Conservation (phyloP, 1,139 yeast species). For the Diutina ranongensis region DNA sequence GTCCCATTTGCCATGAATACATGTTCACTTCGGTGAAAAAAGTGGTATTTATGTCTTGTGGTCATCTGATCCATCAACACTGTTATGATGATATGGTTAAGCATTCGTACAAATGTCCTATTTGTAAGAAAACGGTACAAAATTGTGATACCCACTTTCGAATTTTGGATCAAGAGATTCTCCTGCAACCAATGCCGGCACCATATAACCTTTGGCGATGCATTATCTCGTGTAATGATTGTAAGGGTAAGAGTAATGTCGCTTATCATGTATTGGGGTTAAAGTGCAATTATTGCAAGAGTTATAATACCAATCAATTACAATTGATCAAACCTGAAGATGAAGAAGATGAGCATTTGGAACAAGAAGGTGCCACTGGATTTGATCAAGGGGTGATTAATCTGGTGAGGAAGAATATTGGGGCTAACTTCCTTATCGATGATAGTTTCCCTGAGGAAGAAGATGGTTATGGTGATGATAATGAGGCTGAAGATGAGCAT, state of each 20-base stretch:
- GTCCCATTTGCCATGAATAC: slow-evolving; percentile 89
- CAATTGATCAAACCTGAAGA: slow-evolving; percentile 49
- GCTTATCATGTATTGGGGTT: slow-evolving; percentile 77
- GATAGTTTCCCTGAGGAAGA: slow-evolving; percentile 11
- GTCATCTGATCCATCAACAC: slow-evolving; percentile 82
- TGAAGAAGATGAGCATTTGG: slow-evolving; percentile 19
- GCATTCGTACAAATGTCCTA: slow-evolving; percentile 82
- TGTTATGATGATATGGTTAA: slow-evolving; percentile 74
- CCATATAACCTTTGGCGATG: slow-evolving; percentile 74
- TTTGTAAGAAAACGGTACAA: slow-evolving; percentile 72
- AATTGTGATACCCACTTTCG: slow-evolving; percentile 87
- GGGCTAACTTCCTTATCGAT: slow-evolving; percentile 28
- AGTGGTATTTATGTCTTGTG: slow-evolving; percentile 89
- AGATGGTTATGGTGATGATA: slow-evolving; percentile 11
- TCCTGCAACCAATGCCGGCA: slow-evolving; percentile 63
- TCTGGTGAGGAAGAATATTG: slow-evolving; percentile 25
- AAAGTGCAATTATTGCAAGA: slow-evolving; percentile 75
- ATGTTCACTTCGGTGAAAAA: slow-evolving; percentile 78
- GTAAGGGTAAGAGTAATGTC: slow-evolving; percentile 71
- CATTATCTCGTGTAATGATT: slow-evolving; percentile 76
- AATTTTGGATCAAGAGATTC: slow-evolving; percentile 73
- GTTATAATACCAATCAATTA: slow-evolving; percentile 74
- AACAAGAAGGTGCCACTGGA: slow-evolving; percentile 6
- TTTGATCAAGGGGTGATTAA: slow-evolving; percentile 16
- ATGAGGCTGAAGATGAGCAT: slow-evolving; percentile 13